Conservation (phyloP, 2,329 filamentous ascomycete species). For the Phaeoacremonium minimum region DNA sequence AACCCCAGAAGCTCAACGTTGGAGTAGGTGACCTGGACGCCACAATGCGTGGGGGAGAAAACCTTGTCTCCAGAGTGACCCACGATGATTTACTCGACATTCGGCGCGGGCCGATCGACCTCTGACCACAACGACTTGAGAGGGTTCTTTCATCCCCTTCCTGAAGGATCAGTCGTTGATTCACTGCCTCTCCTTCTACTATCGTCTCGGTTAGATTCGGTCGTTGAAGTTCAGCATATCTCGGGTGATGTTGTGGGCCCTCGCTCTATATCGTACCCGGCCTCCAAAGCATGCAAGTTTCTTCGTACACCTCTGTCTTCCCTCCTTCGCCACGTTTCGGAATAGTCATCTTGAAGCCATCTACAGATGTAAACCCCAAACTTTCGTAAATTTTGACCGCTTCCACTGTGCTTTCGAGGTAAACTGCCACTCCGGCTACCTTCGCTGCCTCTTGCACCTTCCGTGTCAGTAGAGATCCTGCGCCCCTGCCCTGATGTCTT, state of each 20-base stretch:
- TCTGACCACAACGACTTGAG: too few relatives aligned
- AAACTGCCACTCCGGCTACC: constrained; percentile 23
- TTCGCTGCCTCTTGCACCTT: constrained; percentile 25
- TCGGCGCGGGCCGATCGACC: too few relatives aligned
- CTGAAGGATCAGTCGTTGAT: too few relatives aligned
- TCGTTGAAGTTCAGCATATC: not conserved
- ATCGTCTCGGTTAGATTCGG: too few relatives aligned
- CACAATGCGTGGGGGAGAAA: too few relatives aligned
- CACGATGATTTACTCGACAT: too few relatives aligned
- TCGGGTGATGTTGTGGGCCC: too few relatives aligned
- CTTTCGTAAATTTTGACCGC: constrained; percentile 31
- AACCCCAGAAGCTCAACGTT: too few relatives aligned
- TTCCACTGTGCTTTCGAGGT: constrained; percentile 32
- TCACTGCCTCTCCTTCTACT: too few relatives aligned
- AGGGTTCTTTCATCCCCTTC: too few relatives aligned
- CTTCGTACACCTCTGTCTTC: constrained; percentile 18
- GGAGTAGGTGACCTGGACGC: too few relatives aligned
- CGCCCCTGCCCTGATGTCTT: constrained; percentile 27
- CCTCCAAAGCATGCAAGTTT: constrained; percentile 24
- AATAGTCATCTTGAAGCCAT: constrained; percentile 28
- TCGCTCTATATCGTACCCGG: constrained; percentile 5
- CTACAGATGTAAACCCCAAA: constrained; percentile 26
- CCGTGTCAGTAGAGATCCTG: constrained; percentile 25
- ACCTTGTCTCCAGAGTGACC: too few relatives aligned
- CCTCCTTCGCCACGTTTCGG: constrained; percentile 13